phyloP scores from a whole-genome alignment of 495 filamentous ascomycete genomes.

The Zalerion maritima region DNA sequence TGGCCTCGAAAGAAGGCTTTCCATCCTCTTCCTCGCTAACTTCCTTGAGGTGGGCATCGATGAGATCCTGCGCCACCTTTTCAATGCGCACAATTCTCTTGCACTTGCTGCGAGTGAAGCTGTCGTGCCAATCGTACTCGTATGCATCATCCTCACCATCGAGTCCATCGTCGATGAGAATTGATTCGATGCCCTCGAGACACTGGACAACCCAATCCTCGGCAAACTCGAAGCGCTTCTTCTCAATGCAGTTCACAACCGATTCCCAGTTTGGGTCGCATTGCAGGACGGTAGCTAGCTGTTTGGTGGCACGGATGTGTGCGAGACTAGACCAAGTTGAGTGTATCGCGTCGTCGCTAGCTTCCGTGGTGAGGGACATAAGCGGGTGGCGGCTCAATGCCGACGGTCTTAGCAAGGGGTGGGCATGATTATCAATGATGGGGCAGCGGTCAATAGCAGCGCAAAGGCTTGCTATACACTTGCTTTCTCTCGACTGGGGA shows the following conservation, averaged over 20 bases:
- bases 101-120: constrained; percentile 43
- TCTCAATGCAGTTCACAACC: constrained; percentile 44
- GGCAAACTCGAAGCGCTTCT: constrained; percentile 38
- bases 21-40: constrained; percentile 11
- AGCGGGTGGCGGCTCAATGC: constrained; percentile 38
- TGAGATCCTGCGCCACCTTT: constrained; percentile 49
- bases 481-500: too few relatives aligned
- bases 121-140: constrained; percentile 54
- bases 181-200: constrained; percentile 57
- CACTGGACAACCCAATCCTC: constrained; percentile 47
- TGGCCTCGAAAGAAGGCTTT: constrained; percentile 24
- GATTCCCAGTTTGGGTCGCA: constrained; percentile 47
- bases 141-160: constrained; percentile 40
- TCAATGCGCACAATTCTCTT: constrained; percentile 80
- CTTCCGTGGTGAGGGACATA: constrained; percentile 59
- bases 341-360: constrained; percentile 48
- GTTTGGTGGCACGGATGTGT: constrained; percentile 53
- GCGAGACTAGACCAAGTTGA: constrained; percentile 43
- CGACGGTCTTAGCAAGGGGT: constrained; percentile 38
- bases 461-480: too few relatives aligned
- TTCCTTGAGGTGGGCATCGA: constrained; percentile 30
- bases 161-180: constrained; percentile 71
- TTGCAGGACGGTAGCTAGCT: constrained; percentile 48
- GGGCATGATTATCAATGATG: constrained; percentile 80
- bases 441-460: constrained; percentile 47